phyloP scores from a whole-genome alignment of 164 flowering plant species.

The Kingdonia uniflora region DNA sequence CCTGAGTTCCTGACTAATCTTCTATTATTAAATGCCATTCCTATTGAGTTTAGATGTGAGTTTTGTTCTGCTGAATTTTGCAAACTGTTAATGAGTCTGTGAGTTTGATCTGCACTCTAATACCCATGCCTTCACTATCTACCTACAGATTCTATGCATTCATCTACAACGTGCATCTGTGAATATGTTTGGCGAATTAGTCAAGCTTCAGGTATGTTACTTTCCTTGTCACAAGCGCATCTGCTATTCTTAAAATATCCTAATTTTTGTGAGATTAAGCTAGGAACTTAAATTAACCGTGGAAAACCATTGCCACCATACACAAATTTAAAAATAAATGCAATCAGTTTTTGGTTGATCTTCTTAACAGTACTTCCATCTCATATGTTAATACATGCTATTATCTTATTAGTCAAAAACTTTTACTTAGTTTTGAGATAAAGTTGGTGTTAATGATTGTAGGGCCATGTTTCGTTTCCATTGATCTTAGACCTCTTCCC shows the following conservation, averaged over 20 bases:
- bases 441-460: conserved; percentile 6
- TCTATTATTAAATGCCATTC: no score
- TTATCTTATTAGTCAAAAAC: no score
- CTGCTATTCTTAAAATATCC: no score
- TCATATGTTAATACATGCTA: no score
- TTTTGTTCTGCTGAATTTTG: background rate
- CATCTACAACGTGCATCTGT: conserved; percentile 78
- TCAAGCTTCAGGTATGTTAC: conserved; percentile 58
- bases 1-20: no score
- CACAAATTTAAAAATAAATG: no score
- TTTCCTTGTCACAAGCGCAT: background rate
- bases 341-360: no score
- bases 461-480: conserved; percentile 87
- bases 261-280: no score
- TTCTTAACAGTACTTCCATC: no score
- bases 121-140: conserved; percentile 11
- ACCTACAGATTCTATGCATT: conserved; percentile 71
- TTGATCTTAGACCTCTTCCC: conserved; percentile 47
- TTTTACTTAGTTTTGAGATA: background rate
- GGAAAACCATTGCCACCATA: no score
- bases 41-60: no score
- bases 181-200: conserved; percentile 41
- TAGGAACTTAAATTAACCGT: no score
- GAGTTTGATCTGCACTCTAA: conserved; percentile 7
- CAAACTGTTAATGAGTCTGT: background rate